Percentiles rank a stretch among this genome's conserved stretches.
phyloP scores from a whole-genome alignment of 176 grass and related monocot species.

The Cenchrus americanus region DNA sequence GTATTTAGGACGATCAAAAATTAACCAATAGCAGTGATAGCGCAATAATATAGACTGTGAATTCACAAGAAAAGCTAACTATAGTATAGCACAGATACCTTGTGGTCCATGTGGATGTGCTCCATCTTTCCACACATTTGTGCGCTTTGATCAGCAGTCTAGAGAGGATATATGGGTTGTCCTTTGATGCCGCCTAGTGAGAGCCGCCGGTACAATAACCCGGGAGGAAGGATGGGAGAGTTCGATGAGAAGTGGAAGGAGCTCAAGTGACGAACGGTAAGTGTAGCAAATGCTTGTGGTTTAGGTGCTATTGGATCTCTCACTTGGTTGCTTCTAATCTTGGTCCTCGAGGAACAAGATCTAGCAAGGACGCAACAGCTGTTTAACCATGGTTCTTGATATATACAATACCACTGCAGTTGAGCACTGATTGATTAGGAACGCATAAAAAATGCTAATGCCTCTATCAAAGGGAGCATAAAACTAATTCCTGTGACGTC shows the following conservation, averaged over 20 bases:
- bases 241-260: not conserved
- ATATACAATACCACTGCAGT: not conserved
- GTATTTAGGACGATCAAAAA: too few relatives aligned
- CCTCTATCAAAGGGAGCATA: slow-evolving; percentile 35
- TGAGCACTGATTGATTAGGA: slow-evolving; percentile 18
- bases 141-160: not conserved
- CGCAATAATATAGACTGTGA: not conserved
- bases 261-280: not conserved
- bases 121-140: slow-evolving; percentile 52
- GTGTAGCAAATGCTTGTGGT: slow-evolving; percentile 1
- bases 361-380: slow-evolving; percentile 24
- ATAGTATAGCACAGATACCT: slow-evolving; percentile 24
- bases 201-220: not conserved
- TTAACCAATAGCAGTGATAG: too few relatives aligned
- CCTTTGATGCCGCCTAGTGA: not conserved
- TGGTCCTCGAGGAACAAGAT: slow-evolving; percentile 27
- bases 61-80: not conserved
- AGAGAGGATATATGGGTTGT: not conserved
- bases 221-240: not conserved
- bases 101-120: slow-evolving; percentile 48
- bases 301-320: slow-evolving; percentile 27
- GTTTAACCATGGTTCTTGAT: not conserved
- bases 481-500: not conserved
- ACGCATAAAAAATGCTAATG: slow-evolving; percentile 36
- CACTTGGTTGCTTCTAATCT: slow-evolving; percentile 41